Conservation (phyloP, 139 green algal species). For the Tetratostichococcus sp. region DNA sequence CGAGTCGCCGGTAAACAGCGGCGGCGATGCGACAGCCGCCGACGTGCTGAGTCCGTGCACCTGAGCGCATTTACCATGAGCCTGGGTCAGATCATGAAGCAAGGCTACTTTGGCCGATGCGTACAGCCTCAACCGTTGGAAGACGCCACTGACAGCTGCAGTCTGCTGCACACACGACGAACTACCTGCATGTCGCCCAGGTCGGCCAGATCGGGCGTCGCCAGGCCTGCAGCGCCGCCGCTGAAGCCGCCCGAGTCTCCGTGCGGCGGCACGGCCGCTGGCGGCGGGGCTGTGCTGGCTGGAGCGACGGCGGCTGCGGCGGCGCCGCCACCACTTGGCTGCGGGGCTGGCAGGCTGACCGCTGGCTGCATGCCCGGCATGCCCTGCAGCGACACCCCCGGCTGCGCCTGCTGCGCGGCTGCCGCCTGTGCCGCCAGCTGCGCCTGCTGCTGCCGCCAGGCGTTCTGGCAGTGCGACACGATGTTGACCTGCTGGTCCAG, state of each 20-base stretch:
- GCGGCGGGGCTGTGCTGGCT: not conserved
- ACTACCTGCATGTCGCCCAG: conserved; percentile 70
- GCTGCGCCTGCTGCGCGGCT: not conserved
- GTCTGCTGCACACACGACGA: conserved; percentile 15
- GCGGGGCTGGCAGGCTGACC: not conserved
- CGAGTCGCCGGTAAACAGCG: not conserved
- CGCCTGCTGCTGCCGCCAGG: conserved; percentile 18
- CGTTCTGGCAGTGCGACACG: conserved; percentile 43
- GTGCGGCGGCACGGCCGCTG: not conserved
- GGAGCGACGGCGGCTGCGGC: not conserved
- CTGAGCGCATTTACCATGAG: not conserved
- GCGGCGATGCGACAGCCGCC: not conserved
- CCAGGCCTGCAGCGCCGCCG: not conserved
- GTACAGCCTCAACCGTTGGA: too few species aligned
- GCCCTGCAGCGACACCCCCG: not conserved
- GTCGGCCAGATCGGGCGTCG: conserved; percentile 48
- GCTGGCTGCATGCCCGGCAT: not conserved
- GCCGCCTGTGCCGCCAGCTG: not conserved
- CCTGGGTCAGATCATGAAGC: too few species aligned
- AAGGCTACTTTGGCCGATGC: too few species aligned
- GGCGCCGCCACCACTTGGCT: not conserved
- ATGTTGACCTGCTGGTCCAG: conserved; percentile 78
- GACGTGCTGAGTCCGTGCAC: not conserved
- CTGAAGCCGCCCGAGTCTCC: not conserved
- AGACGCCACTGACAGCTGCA: too few species aligned